Evolutionary conservation across 1,284 basidiomycete genomes (phyloP).

Genomic region (Vanrija humicola): DNA sequence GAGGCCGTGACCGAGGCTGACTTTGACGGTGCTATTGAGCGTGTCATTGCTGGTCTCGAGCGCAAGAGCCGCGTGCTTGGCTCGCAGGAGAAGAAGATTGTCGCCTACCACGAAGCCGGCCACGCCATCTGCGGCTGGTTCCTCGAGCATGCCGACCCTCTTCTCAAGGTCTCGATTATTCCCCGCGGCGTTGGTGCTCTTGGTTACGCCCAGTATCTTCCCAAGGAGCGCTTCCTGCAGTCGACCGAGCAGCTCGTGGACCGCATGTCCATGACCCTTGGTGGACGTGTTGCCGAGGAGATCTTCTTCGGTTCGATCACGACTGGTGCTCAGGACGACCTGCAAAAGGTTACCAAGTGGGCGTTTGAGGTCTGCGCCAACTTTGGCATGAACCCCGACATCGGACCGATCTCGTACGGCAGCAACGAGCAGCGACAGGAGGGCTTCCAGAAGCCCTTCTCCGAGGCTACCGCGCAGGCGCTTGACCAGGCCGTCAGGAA

Average conservation of each 20-base stretch:
- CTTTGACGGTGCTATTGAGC: constrained; percentile 96
- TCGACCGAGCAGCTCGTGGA: constrained; percentile 92
- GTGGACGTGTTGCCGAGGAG: constrained; percentile 95
- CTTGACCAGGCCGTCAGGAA: constrained; percentile 84
- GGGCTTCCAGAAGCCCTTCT: constrained; percentile 94
- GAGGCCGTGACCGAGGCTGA: constrained; percentile 77
- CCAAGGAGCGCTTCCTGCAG: constrained; percentile 91
- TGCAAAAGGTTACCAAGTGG: constrained; percentile 97
- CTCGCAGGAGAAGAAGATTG: constrained; percentile 95
- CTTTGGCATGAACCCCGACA: constrained; percentile 91
- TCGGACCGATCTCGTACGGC: constrained; percentile 95
- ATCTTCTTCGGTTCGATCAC: constrained; percentile 98
- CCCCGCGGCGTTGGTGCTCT: constrained; percentile 92
- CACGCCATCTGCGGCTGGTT: constrained; percentile 99
- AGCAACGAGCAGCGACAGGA: constrained; percentile 77
- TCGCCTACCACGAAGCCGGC: constrained; percentile 98
- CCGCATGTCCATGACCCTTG: constrained; percentile 98
- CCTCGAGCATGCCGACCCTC: constrained; percentile 91
- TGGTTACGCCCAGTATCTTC: constrained; percentile 95
- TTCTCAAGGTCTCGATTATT: constrained; percentile 98
- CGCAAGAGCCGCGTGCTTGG: constrained; percentile 90
- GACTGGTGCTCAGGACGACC: constrained; percentile 94
- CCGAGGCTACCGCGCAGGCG: constrained; percentile 93
- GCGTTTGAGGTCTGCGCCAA: constrained; percentile 90
- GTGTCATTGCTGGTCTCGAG: constrained; percentile 96